Evolutionary conservation across 2,329 filamentous ascomycete genomes (phyloP).

Genomic region (Phoma herbarum): DNA sequence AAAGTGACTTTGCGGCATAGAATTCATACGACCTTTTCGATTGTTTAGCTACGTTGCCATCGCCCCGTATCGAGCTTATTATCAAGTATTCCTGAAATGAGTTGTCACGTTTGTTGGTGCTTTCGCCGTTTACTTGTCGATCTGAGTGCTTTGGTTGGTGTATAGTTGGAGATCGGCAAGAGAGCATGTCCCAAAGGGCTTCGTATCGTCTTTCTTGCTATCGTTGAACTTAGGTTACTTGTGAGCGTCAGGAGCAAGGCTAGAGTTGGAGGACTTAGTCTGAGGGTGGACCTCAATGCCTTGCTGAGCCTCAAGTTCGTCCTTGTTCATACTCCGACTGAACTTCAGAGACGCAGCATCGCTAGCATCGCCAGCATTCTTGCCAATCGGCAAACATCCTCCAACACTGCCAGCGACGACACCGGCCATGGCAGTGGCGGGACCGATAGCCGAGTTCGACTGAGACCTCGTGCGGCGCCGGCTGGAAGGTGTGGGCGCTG

Average conservation of each 20-base stretch:
- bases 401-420: conserved; percentile 80
- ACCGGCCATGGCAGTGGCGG: conserved; percentile 82
- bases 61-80: too few relatives aligned
- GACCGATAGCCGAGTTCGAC: conserved; percentile 76
- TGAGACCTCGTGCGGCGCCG: conserved; percentile 69
- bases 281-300: conserved; percentile 60
- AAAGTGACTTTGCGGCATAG: too few relatives aligned
- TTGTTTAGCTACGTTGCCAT: too few relatives aligned
- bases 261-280: conserved; percentile 58
- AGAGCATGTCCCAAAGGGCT: not conserved
- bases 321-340: conserved; percentile 41
- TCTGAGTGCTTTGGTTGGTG: too few relatives aligned
- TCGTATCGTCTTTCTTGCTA: conserved; percentile 14
- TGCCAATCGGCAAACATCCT: conserved; percentile 77
- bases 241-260: conserved; percentile 55
- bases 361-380: conserved; percentile 52
- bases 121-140: too few relatives aligned
- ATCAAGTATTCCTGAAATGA: too few relatives aligned
- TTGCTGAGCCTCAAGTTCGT: conserved; percentile 55
- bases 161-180: not conserved
- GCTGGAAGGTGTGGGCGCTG: conserved; percentile 64
- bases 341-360: conserved; percentile 55
- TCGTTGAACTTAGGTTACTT: conserved; percentile 46
- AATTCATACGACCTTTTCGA: too few relatives aligned
- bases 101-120: too few relatives aligned